phyloP scores from a whole-genome alignment of 306 rosid genomes.

The Aeschynomene evenia region DNA sequence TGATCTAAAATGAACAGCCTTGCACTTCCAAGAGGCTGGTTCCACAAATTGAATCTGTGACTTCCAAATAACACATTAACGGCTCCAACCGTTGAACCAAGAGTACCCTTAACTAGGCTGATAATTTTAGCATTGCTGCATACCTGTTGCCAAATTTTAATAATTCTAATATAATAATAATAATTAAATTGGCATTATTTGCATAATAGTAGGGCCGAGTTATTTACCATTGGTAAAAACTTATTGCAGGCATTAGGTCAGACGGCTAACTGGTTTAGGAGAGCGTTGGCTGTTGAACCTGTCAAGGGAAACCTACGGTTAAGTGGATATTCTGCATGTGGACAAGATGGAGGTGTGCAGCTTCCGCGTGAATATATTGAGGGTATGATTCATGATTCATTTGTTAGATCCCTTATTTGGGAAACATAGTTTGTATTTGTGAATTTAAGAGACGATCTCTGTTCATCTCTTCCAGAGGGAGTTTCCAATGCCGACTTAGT shows the following conservation, averaged over 20 bases:
- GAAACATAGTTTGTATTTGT: slow-evolving; percentile 5
- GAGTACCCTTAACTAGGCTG: background rate
- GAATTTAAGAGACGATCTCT: slow-evolving; percentile 23
- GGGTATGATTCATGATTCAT: slow-evolving; percentile 46
- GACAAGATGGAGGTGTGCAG: slow-evolving; percentile 99
- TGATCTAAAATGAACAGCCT: slow-evolving; percentile 3
- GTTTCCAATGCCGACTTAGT: slow-evolving; percentile 88
- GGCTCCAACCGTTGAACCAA: background rate
- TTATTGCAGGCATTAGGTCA: slow-evolving; percentile 83
- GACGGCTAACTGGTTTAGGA: slow-evolving; percentile 94
- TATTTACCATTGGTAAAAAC: slow-evolving; percentile 33
- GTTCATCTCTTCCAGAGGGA: slow-evolving; percentile 60
- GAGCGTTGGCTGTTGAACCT: slow-evolving; percentile 92
- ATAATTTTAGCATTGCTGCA: slow-evolving; percentile 7
- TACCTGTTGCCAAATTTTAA: slow-evolving; percentile 7
- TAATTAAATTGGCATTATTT: background rate
- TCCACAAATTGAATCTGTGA: background rate
- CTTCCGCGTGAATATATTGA: slow-evolving; percentile 90
- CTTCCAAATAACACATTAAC: background rate
- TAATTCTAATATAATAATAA: background rate
- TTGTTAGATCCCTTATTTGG: slow-evolving; percentile 1
- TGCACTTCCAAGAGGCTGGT: slow-evolving; percentile 6
- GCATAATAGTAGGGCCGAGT: slow-evolving; percentile 4
- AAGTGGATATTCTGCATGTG: slow-evolving; percentile 99
- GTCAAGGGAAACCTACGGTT: slow-evolving; percentile 91